Percentiles rank a stretch among this genome's conserved stretches.
Evolutionary conservation across 176 grass and related monocot genomes (phyloP).

Genomic region (Bonia amplexicaulis): DNA sequence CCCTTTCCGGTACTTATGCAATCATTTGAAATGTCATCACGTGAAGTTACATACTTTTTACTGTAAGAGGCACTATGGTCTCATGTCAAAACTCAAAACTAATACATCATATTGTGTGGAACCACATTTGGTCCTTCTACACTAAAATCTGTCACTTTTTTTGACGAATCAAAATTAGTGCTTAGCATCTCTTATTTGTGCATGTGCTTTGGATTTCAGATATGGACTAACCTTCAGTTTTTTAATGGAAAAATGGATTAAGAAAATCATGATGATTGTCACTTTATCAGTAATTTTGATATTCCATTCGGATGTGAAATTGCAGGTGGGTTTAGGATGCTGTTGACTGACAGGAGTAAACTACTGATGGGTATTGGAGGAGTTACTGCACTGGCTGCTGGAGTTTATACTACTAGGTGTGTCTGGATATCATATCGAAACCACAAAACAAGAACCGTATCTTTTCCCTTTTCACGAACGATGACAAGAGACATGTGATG

Average conservation of each 20-base stretch:
- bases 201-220: neutral
- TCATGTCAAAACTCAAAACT: neutral
- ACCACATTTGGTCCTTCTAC: neutral
- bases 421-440: neutral
- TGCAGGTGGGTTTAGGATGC: slow-evolving; percentile 61
- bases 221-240: neutral
- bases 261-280: neutral
- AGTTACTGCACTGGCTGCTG: slow-evolving; percentile 81
- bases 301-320: slow-evolving; percentile 31
- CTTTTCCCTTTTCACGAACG: neutral
- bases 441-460: neutral
- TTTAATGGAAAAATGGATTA: neutral
- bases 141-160: neutral
- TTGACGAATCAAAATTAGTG: neutral
- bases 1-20: neutral
- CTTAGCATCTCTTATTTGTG: neutral
- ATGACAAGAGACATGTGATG: neutral
- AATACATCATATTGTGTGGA: neutral
- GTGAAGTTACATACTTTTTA: neutral
- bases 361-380: slow-evolving; percentile 84
- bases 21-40: neutral
- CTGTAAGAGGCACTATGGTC: neutral
- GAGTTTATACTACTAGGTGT: slow-evolving; percentile 96
- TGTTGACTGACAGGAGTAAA: slow-evolving; percentile 82
- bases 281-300: slow-evolving; percentile 18